A percentile compares a stretch with the other conserved stretches of the same genome.
Evolutionary conservation across 257 asterid species (phyloP).

Genomic region (Gentiana straminea): DNA sequence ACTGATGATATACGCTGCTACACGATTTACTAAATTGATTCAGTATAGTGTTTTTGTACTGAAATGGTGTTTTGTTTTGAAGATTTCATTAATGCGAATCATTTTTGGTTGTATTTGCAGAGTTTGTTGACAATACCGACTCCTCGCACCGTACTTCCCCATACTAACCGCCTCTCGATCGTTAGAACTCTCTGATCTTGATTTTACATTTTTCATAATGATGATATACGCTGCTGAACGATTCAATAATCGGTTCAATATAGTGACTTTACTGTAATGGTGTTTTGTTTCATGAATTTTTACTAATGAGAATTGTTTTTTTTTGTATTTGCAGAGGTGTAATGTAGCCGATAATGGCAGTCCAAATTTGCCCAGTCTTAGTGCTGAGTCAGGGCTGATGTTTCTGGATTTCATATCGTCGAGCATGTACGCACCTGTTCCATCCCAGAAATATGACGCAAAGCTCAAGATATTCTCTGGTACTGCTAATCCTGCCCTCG

Average conservation of each 20-base stretch:
- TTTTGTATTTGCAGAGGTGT: constrained; percentile 35
- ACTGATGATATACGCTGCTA: too few species aligned
- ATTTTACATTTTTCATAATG: background rate
- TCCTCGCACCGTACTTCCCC: constrained; percentile 1
- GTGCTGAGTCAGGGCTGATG: constrained; percentile 20
- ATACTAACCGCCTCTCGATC: constrained; percentile 7
- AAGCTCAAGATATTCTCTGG: constrained; percentile 85
- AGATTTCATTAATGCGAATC: too few species aligned
- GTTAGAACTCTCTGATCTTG: constrained; percentile 16
- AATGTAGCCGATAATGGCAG: constrained; percentile 54
- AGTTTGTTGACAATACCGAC: too few species aligned
- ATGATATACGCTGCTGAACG: background rate
- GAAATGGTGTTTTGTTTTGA: too few species aligned
- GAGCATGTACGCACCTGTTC: constrained; percentile 22
- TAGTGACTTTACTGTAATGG: background rate
- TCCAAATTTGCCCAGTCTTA: constrained; percentile 18
- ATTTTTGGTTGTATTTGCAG: too few species aligned
- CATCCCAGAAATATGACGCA: constrained; percentile 29
- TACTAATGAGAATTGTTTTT: background rate
- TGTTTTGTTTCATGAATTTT: background rate
- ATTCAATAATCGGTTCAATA: too few species aligned
- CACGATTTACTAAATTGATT: too few species aligned
- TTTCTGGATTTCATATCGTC: constrained; percentile 46
- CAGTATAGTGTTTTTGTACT: too few species aligned
- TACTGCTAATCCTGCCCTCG: constrained; percentile 72